These are phyloP conservation scores for Pilobolus umbonatus DNA, from an alignment of 192 early-diverging fungal species.

Conservation along the genomic window DNA sequence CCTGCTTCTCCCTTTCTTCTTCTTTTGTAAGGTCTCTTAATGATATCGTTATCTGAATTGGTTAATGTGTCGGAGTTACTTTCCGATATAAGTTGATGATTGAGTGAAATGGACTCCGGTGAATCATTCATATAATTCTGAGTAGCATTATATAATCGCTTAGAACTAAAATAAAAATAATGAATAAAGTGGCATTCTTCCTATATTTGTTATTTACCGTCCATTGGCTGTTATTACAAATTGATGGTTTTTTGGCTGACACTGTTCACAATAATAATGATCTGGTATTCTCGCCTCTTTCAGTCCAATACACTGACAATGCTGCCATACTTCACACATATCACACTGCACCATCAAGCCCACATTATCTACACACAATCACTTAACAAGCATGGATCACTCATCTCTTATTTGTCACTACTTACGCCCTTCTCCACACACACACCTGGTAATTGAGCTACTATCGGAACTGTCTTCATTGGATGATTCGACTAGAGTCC, in stretches of 20 bases:
- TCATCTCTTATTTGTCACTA: constrained; percentile 1
- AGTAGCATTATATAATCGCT: neutral
- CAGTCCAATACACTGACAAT: constrained; percentile 86
- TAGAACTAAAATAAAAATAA: neutral
- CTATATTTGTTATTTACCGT: constrained; percentile 27
- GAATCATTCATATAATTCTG: no score
- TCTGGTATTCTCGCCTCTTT: constrained; percentile 74
- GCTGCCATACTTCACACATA: constrained; percentile 90
- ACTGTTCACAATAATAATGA: constrained; percentile 91
- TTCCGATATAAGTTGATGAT: no score
- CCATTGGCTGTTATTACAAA: constrained; percentile 43
- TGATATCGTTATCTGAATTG: no score
- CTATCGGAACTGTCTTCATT: constrained; percentile 47
- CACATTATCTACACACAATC: constrained; percentile 41
- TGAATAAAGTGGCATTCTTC: neutral
- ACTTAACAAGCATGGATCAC: neutral
- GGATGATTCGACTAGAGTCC: constrained; percentile 11
- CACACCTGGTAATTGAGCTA: constrained; percentile 44
- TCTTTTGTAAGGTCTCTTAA: no score
- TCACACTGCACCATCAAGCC: constrained; percentile 93
- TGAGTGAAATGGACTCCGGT: no score
- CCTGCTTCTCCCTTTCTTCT: no score
- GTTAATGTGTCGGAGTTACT: no score
- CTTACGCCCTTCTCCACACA: constrained; percentile 51
- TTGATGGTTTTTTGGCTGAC: constrained; percentile 76